These are phyloP conservation scores for Nannochloropsis gaditana DNA, from an alignment of 108 stramenopile species.

Conservation along the genomic window DNA sequence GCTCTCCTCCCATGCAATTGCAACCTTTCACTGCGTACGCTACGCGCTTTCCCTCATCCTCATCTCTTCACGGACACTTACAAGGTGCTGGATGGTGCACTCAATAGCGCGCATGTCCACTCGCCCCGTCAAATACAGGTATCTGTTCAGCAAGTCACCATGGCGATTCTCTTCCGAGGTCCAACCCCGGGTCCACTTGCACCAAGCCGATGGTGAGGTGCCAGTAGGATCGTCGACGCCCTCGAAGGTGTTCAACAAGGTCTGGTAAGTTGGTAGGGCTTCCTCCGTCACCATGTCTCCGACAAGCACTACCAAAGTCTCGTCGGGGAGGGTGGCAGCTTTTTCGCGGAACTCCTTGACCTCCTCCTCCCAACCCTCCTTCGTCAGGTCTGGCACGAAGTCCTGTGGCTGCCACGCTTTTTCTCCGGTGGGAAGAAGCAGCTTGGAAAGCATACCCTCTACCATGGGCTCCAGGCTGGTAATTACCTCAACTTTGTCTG, in stretches of 20 bases:
- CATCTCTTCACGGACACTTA: background rate
- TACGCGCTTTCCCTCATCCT: background rate
- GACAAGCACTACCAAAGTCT: constrained; percentile 72
- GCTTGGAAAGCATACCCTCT: constrained; percentile 59
- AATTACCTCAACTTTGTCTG: constrained; percentile 83
- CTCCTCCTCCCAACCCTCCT: constrained; percentile 64
- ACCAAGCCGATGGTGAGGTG: constrained; percentile 72
- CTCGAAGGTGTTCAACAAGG: constrained; percentile 82
- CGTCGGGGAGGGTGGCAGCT: constrained; percentile 66
- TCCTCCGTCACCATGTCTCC: constrained; percentile 90
- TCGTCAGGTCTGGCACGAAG: constrained; percentile 73
- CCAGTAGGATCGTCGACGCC: constrained; percentile 84
- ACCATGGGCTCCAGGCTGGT: constrained; percentile 71
- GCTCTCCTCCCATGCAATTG: too few species aligned
- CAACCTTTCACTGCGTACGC: background rate
- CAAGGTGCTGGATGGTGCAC: constrained; percentile 80
- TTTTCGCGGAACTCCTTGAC: constrained; percentile 66
- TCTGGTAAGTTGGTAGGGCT: constrained; percentile 83
- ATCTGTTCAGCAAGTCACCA: constrained; percentile 83
- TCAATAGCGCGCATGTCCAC: constrained; percentile 81
- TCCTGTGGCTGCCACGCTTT: constrained; percentile 83
- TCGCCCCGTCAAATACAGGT: constrained; percentile 71
- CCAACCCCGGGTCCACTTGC: constrained; percentile 79
- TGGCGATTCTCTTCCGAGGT: constrained; percentile 86
- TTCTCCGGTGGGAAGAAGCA: constrained; percentile 80